phyloP scores from a whole-genome alignment of 164 flowering plant species.

The Vitis cinerea region DNA sequence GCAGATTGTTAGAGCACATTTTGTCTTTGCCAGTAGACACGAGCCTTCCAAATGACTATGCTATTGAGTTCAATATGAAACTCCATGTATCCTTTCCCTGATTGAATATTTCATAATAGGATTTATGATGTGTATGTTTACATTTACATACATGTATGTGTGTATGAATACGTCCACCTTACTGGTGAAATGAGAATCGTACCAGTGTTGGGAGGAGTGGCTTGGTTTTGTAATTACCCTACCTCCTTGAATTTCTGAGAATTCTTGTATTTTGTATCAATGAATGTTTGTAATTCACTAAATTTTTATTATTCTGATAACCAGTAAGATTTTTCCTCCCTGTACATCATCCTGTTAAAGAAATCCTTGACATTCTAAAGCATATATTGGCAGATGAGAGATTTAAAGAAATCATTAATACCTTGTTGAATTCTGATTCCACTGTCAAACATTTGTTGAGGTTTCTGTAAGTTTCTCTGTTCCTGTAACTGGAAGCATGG shows the following conservation, averaged over 20 bases:
- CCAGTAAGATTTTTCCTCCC: no score
- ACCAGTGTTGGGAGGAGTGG: no score
- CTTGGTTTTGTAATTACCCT: no score
- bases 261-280: no score
- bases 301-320: no score
- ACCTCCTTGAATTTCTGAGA: no score
- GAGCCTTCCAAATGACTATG: constrained; percentile 54
- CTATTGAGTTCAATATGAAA: constrained; percentile 56
- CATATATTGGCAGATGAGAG: constrained; percentile 46
- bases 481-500: constrained; percentile 8
- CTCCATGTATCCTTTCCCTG: constrained; percentile 65
- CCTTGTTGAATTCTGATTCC: constrained; percentile 43
- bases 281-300: no score
- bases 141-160: no score
- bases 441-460: constrained; percentile 56
- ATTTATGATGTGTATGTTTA: no score
- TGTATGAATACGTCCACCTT: no score
- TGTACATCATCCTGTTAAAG: no score
- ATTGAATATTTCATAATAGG: neutral
- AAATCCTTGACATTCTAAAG: constrained; percentile 59
- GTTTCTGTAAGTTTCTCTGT: constrained; percentile 68
- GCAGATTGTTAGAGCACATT: constrained; percentile 72
- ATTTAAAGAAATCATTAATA: constrained; percentile 47
- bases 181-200: no score
- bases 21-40: constrained; percentile 67